Evolutionary conservation across 2,329 filamentous ascomycete genomes (phyloP).

Genomic region (Stromatinia cepivora): DNA sequence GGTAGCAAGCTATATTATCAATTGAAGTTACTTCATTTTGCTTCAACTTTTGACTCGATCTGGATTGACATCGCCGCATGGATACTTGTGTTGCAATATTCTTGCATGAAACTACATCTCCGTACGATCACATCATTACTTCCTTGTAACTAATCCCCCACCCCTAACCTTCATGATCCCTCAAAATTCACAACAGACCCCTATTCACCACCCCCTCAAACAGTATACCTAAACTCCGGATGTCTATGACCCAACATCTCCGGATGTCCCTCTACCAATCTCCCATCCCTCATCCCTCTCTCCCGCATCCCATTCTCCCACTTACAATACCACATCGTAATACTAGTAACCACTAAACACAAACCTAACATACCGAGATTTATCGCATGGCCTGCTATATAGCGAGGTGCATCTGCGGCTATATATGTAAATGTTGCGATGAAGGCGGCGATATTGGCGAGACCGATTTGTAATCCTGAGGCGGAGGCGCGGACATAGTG

Average conservation of each 20-base stretch:
- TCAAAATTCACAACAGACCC: too few species aligned
- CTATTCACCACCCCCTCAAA: conserved; percentile 43
- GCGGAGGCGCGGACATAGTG: conserved; percentile 21
- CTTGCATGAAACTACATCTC: not conserved
- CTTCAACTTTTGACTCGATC: not conserved
- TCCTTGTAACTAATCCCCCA: too few species aligned
- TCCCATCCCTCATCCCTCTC: conserved; percentile 61
- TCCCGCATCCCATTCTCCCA: conserved; percentile 67
- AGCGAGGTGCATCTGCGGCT: conserved; percentile 57
- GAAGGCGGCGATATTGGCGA: conserved; percentile 81
- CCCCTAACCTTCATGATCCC: too few species aligned
- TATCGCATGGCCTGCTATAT: conserved; percentile 69
- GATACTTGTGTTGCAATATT: not conserved
- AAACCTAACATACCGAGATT: conserved; percentile 71
- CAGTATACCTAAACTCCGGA: conserved; percentile 69
- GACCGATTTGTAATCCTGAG: conserved; percentile 41
- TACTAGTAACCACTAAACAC: conserved; percentile 66
- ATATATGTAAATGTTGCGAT: conserved; percentile 57
- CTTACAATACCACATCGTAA: conserved; percentile 63
- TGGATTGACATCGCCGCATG: not conserved
- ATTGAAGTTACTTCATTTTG: not conserved
- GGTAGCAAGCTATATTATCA: not conserved
- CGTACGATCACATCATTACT: not conserved
- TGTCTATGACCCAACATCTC: conserved; percentile 71
- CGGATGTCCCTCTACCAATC: conserved; percentile 57